phyloP scores from a whole-genome alignment of 306 rosid genomes.

The Castanea mollissima region DNA sequence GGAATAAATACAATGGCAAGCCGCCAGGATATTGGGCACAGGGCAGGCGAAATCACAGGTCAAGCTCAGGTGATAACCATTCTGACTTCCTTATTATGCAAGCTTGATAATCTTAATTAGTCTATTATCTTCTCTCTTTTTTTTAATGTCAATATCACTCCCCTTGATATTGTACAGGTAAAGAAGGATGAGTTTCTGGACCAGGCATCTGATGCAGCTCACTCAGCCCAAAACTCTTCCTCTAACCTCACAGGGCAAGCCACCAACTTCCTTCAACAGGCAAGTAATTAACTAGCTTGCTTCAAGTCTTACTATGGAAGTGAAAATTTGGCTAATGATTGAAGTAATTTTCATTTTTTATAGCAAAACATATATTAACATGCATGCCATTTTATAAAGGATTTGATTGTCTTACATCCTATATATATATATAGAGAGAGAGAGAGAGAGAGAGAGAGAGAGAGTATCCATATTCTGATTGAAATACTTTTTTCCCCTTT shows the following conservation, averaged over 20 bases:
- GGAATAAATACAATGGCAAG: constrained; percentile 35
- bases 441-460: too few species aligned
- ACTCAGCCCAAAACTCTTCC: constrained; percentile 19
- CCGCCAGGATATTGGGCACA: constrained; percentile 13
- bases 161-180: not conserved
- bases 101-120: too few species aligned
- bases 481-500: too few species aligned
- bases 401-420: too few species aligned
- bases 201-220: constrained; percentile 15
- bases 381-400: too few species aligned
- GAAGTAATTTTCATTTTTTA: too few species aligned
- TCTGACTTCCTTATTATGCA: not conserved
- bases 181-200: constrained; percentile 33
- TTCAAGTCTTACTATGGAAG: too few species aligned
- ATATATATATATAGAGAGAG: too few species aligned
- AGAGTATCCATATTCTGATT: too few species aligned
- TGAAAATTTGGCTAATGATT: too few species aligned
- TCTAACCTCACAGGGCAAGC: constrained; percentile 40
- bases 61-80: constrained; percentile 34
- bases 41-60: constrained; percentile 27
- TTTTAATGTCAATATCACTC: not conserved
- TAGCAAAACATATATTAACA: too few species aligned
- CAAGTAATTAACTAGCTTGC: not conserved
- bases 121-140: not conserved
- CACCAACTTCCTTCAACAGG: constrained; percentile 53